Base-by-base conservation (phyloP, 306 rosid genomes). In the Rosa multiflora region DNA sequence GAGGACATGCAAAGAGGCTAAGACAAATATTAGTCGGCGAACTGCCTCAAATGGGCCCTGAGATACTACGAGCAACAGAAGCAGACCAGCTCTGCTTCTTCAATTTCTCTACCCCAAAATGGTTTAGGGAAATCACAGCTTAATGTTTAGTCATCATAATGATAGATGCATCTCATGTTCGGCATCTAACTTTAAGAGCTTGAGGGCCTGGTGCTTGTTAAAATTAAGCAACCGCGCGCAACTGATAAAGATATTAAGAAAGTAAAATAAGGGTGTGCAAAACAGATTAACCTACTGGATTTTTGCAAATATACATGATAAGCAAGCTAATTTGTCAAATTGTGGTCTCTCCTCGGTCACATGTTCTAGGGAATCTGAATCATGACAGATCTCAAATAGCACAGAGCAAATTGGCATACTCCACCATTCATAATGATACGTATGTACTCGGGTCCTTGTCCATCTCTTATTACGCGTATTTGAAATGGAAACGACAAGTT, bases 401-500 rank as follows among this genome's bases (percentile, higher is more conserved):
- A 8, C n/a, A 5, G 62, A 2, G 15, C 15, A 12, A 61, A 61
- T 63, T 63, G 68, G 68, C 68, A 63, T 32, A 29, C 40, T 63
- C 43, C 42, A 63, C 68, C 67, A 40, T 13, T 43, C 68, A 5
- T 32, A 11, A 63, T 63, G 59, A 53, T 53, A 4, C 17, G 55
- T 14, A 51, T 51, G 6, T 51, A 11, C 67, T 61, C 39, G 8
- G 66, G 67, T 59, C 67, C 67, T 59, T 59, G 67, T 23, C 67
- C 67, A 11, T 61, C 67, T 62, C 40, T 4, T 17, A 56, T 18
- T 29, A 13, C 67, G 46, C 56, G 40, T 70, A 47, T 70, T 70
- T 26, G 56, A 46, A 46, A 46, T 23, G 58, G 75, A 70, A 47
- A 70, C 58, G 58, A 47, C 74, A 70, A 70, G 75, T 29, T 70